Evolutionary conservation across 345 rosid species (phyloP).

Genomic region (Pistacia vera): DNA sequence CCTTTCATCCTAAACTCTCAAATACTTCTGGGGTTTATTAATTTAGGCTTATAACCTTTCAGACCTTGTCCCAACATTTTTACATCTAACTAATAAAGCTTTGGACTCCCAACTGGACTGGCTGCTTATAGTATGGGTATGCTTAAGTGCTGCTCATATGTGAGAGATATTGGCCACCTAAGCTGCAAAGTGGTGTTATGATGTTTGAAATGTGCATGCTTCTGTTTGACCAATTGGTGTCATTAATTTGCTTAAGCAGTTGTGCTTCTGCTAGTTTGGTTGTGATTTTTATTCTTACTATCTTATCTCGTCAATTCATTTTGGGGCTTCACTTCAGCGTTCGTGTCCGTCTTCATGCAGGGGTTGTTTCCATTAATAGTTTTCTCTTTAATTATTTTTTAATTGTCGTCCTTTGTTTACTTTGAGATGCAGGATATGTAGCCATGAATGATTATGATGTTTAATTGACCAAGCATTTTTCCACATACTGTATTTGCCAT

Average conservation of each 20-base stretch:
- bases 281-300: not conserved
- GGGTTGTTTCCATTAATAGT: not conserved
- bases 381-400: not conserved
- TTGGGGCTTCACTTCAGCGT: not conserved
- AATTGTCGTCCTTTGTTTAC: not conserved
- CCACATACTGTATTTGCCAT: constrained; percentile 10
- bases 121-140: not conserved
- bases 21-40: not conserved
- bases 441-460: constrained; percentile 13
- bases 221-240: not conserved
- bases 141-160: not conserved
- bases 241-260: not conserved
- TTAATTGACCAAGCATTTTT: constrained; percentile 21
- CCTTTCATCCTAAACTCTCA: not conserved
- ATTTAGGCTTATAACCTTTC: not conserved
- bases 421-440: constrained; percentile 23
- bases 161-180: not conserved
- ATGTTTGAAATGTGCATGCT: not conserved
- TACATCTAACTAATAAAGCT: not conserved
- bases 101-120: not conserved
- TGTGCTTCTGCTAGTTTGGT: not conserved
- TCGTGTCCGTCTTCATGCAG: not conserved
- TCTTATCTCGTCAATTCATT: not conserved
- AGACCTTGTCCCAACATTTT: not conserved
- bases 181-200: not conserved